Base-by-base conservation (phyloP, 179 eudicot species). In the Sideroxylon spinosum region DNA sequence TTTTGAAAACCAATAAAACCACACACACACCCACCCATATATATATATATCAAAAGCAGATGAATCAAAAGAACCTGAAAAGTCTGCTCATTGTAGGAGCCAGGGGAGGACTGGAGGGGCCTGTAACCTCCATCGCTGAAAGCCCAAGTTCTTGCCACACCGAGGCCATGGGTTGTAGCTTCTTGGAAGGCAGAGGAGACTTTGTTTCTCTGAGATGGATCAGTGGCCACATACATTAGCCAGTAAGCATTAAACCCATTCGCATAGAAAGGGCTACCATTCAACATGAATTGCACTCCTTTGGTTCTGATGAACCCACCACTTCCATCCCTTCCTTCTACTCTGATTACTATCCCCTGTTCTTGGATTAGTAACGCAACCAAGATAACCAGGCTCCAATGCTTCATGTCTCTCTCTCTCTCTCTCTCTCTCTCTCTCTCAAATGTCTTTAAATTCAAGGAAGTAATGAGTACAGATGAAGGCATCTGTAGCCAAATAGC, bases 171-270 rank as follows among this genome's bases (percentile, higher is more conserved):
- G 23, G 62, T 85, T 3, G 83, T 71, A 69, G 94, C 98, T 72
- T 90, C 82, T 82, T 83, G 76, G 37, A 90, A 86, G 14, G 82
- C 87, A 65, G 76, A 61, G 8, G 92, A 79, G 12, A 92, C 88
- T 78, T 80, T 87, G 26, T 50, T 59, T 75, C 92, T 87, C 25
- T 85, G 75, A n/a, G 83, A 78, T 13, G 84, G 86, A 16, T 92
- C 88, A 17, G 86, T 85, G 23, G 86, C 93, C 12, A 81, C 77
- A 65, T 75, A 81, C 98, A 93, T 91, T 55, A 93, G 68, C 98
- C 98, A 93, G 71, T 93, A 93, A 26, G 98, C 91, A 81, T 93
- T 93, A 69, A 92, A 90, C 22, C 98, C 98, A 81, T 93, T 89
- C 61, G 75, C 86, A 73, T 87, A 88, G 73, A 86, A 90, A 62